Evolutionary conservation across 345 rosid species (phyloP).

Genomic region (Salix suchowensis): DNA sequence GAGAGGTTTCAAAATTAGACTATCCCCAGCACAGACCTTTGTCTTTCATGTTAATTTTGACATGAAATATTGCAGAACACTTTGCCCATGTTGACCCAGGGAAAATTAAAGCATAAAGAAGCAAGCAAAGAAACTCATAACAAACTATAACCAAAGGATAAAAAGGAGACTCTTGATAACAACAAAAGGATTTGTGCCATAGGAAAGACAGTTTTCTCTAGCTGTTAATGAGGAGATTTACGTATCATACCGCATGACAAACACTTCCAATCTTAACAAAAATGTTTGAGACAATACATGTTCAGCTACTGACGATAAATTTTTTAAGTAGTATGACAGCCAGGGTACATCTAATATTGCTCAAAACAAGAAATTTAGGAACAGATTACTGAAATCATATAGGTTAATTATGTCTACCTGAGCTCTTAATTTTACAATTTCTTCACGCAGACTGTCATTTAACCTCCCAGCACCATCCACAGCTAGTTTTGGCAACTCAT

Average conservation of each 20-base stretch:
- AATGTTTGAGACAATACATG: not conserved
- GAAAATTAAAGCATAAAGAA: not conserved
- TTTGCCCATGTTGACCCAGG: not conserved
- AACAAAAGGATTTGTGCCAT: not conserved
- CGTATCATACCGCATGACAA: not conserved
- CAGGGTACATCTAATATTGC: not conserved
- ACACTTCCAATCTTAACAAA: not conserved
- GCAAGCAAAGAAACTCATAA: not conserved
- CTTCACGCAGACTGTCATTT: constrained; percentile 37
- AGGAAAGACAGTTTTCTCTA: not conserved
- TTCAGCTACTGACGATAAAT: not conserved
- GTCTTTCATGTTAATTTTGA: not conserved
- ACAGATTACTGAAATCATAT: not conserved
- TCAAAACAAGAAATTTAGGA: not conserved
- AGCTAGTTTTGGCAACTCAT: constrained; percentile 37
- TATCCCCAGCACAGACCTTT: not conserved
- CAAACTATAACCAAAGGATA: not conserved
- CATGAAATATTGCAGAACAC: not conserved
- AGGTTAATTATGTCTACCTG: constrained; percentile 34
- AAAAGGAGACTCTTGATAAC: not conserved
- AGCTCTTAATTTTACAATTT: constrained; percentile 51
- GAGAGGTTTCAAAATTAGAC: not conserved
- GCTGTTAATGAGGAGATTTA: not conserved
- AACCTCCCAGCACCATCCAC: constrained; percentile 43
- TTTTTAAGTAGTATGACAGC: not conserved